phyloP scores from a whole-genome alignment of 1,284 basidiomycete species.

The Rhodotorula sp. region DNA sequence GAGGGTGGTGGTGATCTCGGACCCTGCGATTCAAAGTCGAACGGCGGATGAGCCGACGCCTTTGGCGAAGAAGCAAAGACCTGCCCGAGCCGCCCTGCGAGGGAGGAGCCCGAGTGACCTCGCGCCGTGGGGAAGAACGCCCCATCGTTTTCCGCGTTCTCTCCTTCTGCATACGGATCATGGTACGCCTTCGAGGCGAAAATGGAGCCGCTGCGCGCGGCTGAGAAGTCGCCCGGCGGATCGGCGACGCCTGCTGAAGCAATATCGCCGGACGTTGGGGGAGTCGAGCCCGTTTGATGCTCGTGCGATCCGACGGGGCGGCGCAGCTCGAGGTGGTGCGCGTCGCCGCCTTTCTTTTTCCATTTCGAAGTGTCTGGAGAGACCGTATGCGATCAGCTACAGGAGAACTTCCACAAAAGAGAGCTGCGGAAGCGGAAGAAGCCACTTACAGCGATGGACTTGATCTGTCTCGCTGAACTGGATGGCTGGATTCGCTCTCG shows the following conservation, averaged over 20 bases:
- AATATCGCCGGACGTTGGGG: conserved; percentile 6
- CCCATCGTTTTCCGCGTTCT: not conserved
- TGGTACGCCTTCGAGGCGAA: conserved; percentile 18
- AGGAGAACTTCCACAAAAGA: not conserved
- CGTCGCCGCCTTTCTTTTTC: not conserved
- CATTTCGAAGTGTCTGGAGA: conserved; percentile 1
- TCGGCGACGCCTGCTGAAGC: not conserved
- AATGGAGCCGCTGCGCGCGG: conserved; percentile 13
- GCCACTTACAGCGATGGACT: conserved; percentile 22
- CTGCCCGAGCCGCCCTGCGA: not conserved
- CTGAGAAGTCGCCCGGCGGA: conserved; percentile 10
- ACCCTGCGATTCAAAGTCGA: not conserved
- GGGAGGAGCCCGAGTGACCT: not conserved
- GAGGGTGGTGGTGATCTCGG: not conserved
- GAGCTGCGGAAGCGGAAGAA: not conserved
- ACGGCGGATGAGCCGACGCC: not conserved
- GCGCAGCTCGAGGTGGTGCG: conserved; percentile 17
- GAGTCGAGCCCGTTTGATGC: conserved; percentile 1
- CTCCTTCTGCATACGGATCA: conserved; percentile 17
- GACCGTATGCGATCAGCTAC: not conserved
- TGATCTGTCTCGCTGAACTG: conserved; percentile 28
- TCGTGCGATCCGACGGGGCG: conserved; percentile 10
- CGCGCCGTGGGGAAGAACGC: not conserved
- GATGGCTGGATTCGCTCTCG: conserved; percentile 21
- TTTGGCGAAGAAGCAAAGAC: not conserved